These are phyloP conservation scores for Haplosporangium sp. DNA, from an alignment of 371 early-diverging fungal species.

Conservation along the genomic window DNA sequence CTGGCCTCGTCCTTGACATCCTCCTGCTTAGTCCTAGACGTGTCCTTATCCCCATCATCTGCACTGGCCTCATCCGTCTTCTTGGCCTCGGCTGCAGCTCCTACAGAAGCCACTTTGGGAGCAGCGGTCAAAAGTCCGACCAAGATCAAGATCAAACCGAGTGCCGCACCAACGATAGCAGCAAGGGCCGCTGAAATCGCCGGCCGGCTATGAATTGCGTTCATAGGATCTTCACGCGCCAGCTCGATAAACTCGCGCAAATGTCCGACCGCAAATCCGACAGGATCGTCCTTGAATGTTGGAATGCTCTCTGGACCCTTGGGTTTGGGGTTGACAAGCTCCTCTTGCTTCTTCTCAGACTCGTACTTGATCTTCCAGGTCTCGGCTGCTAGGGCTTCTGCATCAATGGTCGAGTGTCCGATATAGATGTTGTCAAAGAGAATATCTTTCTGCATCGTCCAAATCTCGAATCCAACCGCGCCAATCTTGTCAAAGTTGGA, in stretches of 20 bases:
- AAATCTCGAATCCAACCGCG: conserved; percentile 94
- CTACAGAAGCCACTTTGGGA: conserved; percentile 11
- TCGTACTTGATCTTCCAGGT: conserved; percentile 77
- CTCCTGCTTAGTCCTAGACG: conserved; percentile 2
- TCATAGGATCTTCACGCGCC: conserved; percentile 60
- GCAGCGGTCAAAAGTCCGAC: conserved; percentile 50
- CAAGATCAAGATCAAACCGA: conserved; percentile 55
- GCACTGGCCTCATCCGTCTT: conserved; percentile 56
- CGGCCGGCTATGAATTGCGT: conserved; percentile 63
- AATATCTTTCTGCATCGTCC: conserved; percentile 95
- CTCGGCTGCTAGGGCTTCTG: conserved; percentile 62
- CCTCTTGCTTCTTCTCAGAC: conserved; percentile 68
- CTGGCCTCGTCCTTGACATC: conserved; percentile 10
- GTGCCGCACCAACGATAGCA: conserved; percentile 38
- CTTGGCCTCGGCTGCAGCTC: conserved; percentile 48
- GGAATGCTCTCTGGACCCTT: conserved; percentile 27
- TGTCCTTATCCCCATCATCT: conserved; percentile 35
- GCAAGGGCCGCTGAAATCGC: conserved; percentile 60
- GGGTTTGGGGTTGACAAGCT: conserved; percentile 54
- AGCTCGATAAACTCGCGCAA: conserved; percentile 57
- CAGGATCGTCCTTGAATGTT: conserved; percentile 47
- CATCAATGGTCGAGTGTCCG: conserved; percentile 76
- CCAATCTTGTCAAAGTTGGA: conserved; percentile 75
- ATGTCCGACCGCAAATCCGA: conserved; percentile 40
- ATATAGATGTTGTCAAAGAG: conserved; percentile 95